These are phyloP conservation scores for Chenopodium album DNA, from an alignment of 148 eudicot species.

Conservation along the genomic window DNA sequence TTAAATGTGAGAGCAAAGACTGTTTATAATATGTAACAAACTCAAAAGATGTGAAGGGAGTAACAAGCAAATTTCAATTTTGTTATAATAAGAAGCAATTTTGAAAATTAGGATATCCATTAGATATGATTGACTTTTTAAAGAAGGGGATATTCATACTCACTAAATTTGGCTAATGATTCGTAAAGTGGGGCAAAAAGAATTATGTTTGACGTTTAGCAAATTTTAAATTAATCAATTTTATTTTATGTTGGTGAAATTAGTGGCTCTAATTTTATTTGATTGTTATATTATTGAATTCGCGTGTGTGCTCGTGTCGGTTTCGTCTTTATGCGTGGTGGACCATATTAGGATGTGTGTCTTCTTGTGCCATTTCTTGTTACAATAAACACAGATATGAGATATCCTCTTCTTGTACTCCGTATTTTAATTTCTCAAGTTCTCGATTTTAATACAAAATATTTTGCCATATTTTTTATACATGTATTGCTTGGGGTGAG, in stretches of 20 bases:
- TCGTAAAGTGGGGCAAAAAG: slow-evolving; percentile 1
- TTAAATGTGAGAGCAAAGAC: no score
- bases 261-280: not conserved
- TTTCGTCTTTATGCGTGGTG: slow-evolving; percentile 16
- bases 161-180: not conserved
- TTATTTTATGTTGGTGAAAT: not conserved
- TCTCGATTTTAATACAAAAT: no score
- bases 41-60: not conserved
- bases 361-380: slow-evolving; percentile 2
- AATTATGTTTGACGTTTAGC: slow-evolving; percentile 17
- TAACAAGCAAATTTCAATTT: not conserved
- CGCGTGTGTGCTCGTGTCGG: slow-evolving; percentile 13
- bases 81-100: no score
- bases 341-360: slow-evolving; percentile 17
- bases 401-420: no score
- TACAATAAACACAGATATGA: no score
- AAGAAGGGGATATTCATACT: not conserved
- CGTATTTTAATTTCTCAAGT: no score
- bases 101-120: not conserved
- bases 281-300: not conserved
- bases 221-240: not conserved
- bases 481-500: no score
- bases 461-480: no score
- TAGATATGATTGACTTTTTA: slow-evolving; percentile 11
- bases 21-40: no score